phyloP scores from a whole-genome alignment of 768 basidiomycete species.

The Rubroboletus pulcherrimus region DNA sequence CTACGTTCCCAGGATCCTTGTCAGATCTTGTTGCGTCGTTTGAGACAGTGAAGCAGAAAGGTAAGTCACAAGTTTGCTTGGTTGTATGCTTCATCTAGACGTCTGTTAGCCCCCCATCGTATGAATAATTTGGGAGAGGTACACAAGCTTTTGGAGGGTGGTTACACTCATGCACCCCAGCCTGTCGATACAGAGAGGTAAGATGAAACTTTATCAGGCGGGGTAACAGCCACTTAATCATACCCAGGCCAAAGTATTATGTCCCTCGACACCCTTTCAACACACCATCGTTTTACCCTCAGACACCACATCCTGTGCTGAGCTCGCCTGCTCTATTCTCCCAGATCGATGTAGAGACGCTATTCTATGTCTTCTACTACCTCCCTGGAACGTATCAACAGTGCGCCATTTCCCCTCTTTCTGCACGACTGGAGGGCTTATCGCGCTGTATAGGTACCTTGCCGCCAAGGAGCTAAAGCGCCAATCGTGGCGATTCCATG shows the following conservation, averaged over 20 bases:
- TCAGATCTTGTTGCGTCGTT: conserved; percentile 93
- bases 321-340: conserved; percentile 82
- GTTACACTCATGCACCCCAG: conserved; percentile 83
- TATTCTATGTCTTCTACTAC: conserved; percentile 99
- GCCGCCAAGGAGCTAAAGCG: conserved; percentile 96
- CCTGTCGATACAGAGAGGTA: conserved; percentile 96
- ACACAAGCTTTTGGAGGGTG: conserved; percentile 90
- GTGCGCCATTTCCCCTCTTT: conserved; percentile 36
- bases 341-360: conserved; percentile 92
- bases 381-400: conserved; percentile 97
- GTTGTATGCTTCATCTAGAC: neutral
- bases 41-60: conserved; percentile 95
- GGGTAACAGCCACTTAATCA: conserved; percentile 6
- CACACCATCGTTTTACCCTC: conserved; percentile 94
- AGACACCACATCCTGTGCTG: conserved; percentile 74
- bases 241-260: conserved; percentile 90
- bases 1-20: conserved; percentile 76
- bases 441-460: conserved; percentile 58
- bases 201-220: conserved; percentile 33
- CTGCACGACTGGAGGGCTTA: conserved; percentile 1
- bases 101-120: conserved; percentile 60
- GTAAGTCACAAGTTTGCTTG: conserved; percentile 39
- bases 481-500: conserved; percentile 98
- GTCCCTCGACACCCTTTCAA: conserved; percentile 88
- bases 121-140: conserved; percentile 87